phyloP scores from a whole-genome alignment of 495 filamentous ascomycete genomes.

The Penicillium malachiteum region DNA sequence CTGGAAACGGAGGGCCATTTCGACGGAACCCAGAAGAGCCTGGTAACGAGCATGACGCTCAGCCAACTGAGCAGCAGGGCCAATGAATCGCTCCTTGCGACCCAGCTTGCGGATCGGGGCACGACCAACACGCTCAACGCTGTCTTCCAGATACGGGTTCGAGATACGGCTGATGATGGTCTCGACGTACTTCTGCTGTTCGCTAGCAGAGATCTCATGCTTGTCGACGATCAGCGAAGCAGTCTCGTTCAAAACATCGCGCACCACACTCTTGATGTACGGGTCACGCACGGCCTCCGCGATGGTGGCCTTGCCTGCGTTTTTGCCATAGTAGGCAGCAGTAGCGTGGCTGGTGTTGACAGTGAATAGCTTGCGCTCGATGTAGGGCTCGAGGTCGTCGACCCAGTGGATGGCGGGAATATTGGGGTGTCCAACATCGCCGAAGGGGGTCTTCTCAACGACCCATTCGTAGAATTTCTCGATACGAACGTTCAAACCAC shows the following conservation, averaged over 20 bases:
- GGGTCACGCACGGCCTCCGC: constrained; percentile 74
- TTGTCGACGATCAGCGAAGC: constrained; percentile 80
- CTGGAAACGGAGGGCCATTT: constrained; percentile 90
- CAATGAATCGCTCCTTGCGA: constrained; percentile 92
- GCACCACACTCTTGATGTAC: constrained; percentile 72
- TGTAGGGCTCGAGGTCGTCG: constrained; percentile 86
- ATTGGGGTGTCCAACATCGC: constrained; percentile 58
- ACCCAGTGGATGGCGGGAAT: constrained; percentile 93
- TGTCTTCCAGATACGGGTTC: constrained; percentile 92
- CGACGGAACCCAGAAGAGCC: constrained; percentile 71
- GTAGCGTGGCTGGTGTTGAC: constrained; percentile 98
- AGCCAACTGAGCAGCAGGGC: constrained; percentile 80
- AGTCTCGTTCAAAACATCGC: constrained; percentile 75
- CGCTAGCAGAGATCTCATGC: constrained; percentile 71
- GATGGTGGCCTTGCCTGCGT: constrained; percentile 77
- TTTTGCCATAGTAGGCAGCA: constrained; percentile 93
- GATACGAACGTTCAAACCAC: constrained; percentile 86
- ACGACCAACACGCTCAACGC: constrained; percentile 91
- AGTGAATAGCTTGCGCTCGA: constrained; percentile 98
- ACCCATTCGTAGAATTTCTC: constrained; percentile 99
- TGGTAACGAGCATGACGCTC: constrained; percentile 69
- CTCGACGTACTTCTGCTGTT: constrained; percentile 86
- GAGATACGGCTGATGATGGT: constrained; percentile 90
- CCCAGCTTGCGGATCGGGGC: constrained; percentile 90
- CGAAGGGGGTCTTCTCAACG: constrained; percentile 81